phyloP scores from a whole-genome alignment of 2,329 filamentous ascomycete genomes.

The Phyllosticta ampelicida region DNA sequence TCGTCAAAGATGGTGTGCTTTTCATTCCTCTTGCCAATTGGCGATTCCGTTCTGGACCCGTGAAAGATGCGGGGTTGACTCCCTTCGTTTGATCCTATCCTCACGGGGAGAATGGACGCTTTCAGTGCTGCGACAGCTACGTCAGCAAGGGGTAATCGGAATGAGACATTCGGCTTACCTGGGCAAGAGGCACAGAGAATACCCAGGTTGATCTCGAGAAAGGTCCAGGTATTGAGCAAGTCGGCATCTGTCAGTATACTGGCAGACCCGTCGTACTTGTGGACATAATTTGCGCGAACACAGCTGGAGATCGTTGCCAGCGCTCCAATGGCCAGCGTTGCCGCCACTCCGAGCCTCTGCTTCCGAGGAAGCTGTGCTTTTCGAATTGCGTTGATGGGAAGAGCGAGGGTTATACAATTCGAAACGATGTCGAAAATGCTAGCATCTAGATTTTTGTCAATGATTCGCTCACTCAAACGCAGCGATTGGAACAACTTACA shows the following conservation, averaged over 20 bases:
- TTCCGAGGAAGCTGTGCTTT: not conserved
- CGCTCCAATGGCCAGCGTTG: constrained; percentile 16
- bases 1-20: not conserved
- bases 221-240: constrained; percentile 21
- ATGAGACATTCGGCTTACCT: constrained; percentile 15
- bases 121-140: not conserved
- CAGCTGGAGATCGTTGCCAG: constrained; percentile 21
- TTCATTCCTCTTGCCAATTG: not conserved
- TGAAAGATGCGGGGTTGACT: not conserved
- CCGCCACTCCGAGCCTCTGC: constrained; percentile 1
- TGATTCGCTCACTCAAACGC: not conserved
- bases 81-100: not conserved
- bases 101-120: not conserved
- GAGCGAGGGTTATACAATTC: not conserved
- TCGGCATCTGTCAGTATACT: constrained; percentile 20
- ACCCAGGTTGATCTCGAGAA: constrained; percentile 23
- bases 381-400: not conserved
- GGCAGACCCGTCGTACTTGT: constrained; percentile 17
- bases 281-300: constrained; percentile 21
- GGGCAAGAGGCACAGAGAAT: constrained; percentile 22
- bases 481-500: not conserved
- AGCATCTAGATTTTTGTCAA: not conserved
- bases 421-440: not conserved
- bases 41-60: not conserved
- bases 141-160: not conserved